Conservation (phyloP, 2,329 filamentous ascomycete genomes). For the Colletotrichum nymphaeae region DNA sequence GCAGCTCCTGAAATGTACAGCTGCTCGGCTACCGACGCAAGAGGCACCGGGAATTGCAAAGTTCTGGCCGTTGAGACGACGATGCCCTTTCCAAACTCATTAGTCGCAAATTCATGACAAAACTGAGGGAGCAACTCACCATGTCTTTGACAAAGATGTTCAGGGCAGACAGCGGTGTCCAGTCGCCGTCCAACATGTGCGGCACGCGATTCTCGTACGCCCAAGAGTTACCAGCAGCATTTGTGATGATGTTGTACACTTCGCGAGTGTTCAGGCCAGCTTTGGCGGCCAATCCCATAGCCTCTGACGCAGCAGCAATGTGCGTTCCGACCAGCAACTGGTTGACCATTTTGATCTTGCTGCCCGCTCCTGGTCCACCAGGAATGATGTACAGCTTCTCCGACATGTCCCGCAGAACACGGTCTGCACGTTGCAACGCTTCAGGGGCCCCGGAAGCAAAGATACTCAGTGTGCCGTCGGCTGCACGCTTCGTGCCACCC, state of each 20-base stretch:
- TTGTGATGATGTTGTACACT: constrained; percentile 44
- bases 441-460: constrained; percentile 67
- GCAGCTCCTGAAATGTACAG: constrained; percentile 43
- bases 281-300: constrained; percentile 62
- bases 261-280: constrained; percentile 55
- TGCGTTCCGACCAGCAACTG: constrained; percentile 64
- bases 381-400: constrained; percentile 65
- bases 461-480: constrained; percentile 76
- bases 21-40: constrained; percentile 48
- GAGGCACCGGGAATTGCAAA: constrained; percentile 48
- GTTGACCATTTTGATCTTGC: constrained; percentile 66
- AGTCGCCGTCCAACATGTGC: constrained; percentile 63
- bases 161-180: constrained; percentile 49
- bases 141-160: constrained; percentile 50
- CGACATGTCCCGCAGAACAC: constrained; percentile 67
- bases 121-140: constrained; percentile 37
- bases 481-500: constrained; percentile 75
- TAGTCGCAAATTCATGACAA: not conserved
- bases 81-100: constrained; percentile 37
- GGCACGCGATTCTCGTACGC: constrained; percentile 68
- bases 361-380: constrained; percentile 60
- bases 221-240: constrained; percentile 53
- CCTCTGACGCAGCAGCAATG: constrained; percentile 61
- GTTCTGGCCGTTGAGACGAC: constrained; percentile 44
- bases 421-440: constrained; percentile 62